Evolutionary conservation across 306 rosid species (phyloP).

Genomic region (Psophocarpus tetragonolobus): DNA sequence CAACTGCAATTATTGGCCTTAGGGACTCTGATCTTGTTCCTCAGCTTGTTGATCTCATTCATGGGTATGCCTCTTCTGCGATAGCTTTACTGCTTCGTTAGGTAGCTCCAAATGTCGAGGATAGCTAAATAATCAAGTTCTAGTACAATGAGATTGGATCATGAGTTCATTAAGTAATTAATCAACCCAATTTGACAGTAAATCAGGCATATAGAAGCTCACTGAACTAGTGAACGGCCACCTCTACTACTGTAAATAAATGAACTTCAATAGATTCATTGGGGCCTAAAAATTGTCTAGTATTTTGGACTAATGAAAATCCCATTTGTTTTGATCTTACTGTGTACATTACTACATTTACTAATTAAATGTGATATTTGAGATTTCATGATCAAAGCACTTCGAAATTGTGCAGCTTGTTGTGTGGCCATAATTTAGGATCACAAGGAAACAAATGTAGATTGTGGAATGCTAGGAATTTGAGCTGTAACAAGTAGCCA

Average conservation of each 20-base stretch:
- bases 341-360: background rate
- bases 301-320: background rate
- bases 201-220: background rate
- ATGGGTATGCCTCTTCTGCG: slow-evolving; percentile 62
- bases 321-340: background rate
- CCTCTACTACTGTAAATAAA: background rate
- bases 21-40: slow-evolving; percentile 94
- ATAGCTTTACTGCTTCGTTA: slow-evolving; percentile 22
- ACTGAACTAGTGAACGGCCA: background rate
- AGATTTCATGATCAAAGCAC: slow-evolving; percentile 24
- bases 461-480: background rate
- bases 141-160: background rate
- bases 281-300: slow-evolving; percentile 5
- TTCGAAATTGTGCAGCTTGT: slow-evolving; percentile 13
- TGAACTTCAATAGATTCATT: slow-evolving; percentile 19
- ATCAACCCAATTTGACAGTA: background rate
- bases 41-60: slow-evolving; percentile 91
- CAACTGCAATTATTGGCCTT: slow-evolving; percentile 72
- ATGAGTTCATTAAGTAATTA: background rate
- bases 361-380: slow-evolving; percentile 26
- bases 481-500: background rate
- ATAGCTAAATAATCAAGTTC: slow-evolving; percentile 17
- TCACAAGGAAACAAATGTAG: background rate
- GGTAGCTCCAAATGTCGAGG: background rate
- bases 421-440: slow-evolving; percentile 12